phyloP scores from a whole-genome alignment of 176 grass and related monocot species.

The Tillandsia fasciculata region DNA sequence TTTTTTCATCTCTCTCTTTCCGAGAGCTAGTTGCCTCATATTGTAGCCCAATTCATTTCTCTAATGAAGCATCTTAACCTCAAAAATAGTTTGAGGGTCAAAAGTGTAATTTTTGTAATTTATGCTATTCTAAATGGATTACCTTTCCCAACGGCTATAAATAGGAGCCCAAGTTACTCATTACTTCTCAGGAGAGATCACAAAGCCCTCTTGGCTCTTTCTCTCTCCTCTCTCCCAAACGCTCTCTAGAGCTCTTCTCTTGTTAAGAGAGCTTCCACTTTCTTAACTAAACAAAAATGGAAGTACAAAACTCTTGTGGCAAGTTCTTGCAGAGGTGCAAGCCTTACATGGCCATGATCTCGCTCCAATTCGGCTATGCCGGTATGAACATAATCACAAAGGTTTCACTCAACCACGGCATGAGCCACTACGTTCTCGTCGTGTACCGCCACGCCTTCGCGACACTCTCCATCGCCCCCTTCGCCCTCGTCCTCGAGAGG shows the following conservation, averaged over 20 bases:
- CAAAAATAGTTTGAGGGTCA: not conserved
- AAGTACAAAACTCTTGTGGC: conserved; percentile 12
- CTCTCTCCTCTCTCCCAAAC: not conserved
- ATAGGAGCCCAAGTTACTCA: conserved; percentile 8
- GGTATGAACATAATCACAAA: conserved; percentile 99
- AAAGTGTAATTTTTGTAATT: not conserved
- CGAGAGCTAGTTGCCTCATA: too few relatives aligned
- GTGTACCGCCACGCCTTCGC: conserved; percentile 97
- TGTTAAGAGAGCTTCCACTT: conserved; percentile 8
- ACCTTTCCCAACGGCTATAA: conserved; percentile 18
- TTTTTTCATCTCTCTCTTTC: too few relatives aligned
- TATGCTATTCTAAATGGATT: too few relatives aligned
- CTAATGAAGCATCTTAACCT: too few relatives aligned
- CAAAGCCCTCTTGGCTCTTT: conserved; percentile 9
- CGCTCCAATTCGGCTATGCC: conserved; percentile 95
- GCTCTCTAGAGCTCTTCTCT: conserved; percentile 3
- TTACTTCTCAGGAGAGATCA: conserved; percentile 9
- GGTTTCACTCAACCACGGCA: conserved; percentile 94
- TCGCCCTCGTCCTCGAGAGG: conserved; percentile 86
- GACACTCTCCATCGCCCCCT: conserved; percentile 95
- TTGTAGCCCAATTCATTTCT: too few relatives aligned
- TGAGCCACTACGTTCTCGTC: conserved; percentile 98
- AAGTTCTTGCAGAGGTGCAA: conserved; percentile 70
- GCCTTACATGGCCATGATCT: conserved; percentile 95
- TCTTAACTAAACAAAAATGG: conserved; percentile 16